Evolutionary conservation across 306 rosid genomes (phyloP).

Genomic region (Comarum palustre): DNA sequence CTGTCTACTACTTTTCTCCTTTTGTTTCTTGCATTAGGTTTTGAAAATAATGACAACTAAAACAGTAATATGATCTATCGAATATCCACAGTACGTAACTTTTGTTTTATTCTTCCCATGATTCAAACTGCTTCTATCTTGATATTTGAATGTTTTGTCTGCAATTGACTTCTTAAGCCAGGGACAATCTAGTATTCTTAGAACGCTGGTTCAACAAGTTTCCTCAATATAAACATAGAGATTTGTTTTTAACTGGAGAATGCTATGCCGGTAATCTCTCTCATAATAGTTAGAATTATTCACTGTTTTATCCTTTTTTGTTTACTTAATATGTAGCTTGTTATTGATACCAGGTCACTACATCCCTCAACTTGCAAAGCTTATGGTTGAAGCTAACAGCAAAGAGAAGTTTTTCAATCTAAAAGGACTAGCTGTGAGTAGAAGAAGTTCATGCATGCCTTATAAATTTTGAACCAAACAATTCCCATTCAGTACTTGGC

Average conservation of each 20-base stretch:
- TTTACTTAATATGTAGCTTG: neutral
- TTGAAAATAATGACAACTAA: constrained; percentile 22
- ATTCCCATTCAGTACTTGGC: neutral
- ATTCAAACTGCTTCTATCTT: neutral
- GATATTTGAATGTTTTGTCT: constrained; percentile 4
- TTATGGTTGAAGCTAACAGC: constrained; percentile 51
- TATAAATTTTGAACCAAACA: neutral
- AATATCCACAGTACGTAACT: constrained; percentile 1
- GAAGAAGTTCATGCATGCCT: neutral
- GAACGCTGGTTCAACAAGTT: constrained; percentile 62
- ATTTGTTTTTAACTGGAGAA: constrained; percentile 65
- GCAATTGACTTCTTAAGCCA: constrained; percentile 46
- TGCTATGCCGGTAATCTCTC: constrained; percentile 61
- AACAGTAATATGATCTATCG: constrained; percentile 22
- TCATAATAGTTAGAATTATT: neutral
- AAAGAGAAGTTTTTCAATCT: constrained; percentile 51
- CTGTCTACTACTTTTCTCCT: constrained; percentile 12
- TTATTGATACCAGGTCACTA: constrained; percentile 55
- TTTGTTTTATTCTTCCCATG: constrained; percentile 28
- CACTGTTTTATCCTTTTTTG: neutral
- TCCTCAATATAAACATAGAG: constrained; percentile 53
- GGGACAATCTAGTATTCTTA: constrained; percentile 59
- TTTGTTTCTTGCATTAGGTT: constrained; percentile 26
- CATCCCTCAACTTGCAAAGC: constrained; percentile 75
- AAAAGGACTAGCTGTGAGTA: constrained; percentile 72